Conservation (phyloP, 1,284 basidiomycete genomes). For the Leccinum griseonigrum region DNA sequence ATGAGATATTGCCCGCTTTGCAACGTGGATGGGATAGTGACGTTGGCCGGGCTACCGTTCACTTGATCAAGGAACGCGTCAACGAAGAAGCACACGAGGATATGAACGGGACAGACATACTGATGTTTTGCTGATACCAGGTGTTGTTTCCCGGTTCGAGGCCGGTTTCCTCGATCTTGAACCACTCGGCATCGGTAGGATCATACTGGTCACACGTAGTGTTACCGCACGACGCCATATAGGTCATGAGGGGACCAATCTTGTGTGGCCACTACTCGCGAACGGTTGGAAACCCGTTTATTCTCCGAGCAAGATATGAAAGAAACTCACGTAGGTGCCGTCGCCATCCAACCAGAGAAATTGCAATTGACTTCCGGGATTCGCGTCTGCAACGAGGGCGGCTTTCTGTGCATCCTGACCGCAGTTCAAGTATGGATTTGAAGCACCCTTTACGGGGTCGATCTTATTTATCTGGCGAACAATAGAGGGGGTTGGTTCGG, state of each 20-base stretch:
- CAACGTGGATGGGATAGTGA: constrained; percentile 43
- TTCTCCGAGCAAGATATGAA: background rate
- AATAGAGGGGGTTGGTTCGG: constrained; percentile 42
- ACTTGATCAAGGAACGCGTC: constrained; percentile 15
- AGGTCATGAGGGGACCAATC: constrained; percentile 68
- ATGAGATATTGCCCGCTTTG: constrained; percentile 49
- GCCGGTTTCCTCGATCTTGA: constrained; percentile 59
- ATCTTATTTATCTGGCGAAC: constrained; percentile 59
- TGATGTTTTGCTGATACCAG: constrained; percentile 37
- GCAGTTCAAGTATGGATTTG: constrained; percentile 59
- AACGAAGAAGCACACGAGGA: background rate
- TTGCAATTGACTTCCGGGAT: constrained; percentile 58
- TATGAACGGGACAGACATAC: constrained; percentile 16
- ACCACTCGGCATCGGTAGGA: constrained; percentile 58
- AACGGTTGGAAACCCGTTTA: background rate
- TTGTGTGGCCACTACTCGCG: constrained; percentile 64
- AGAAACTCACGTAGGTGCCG: constrained; percentile 43
- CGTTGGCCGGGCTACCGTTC: constrained; percentile 30
- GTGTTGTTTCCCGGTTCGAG: constrained; percentile 32
- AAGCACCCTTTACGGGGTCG: constrained; percentile 62
- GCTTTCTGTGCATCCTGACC: constrained; percentile 56
- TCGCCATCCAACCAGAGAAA: constrained; percentile 61
- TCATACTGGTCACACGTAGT: constrained; percentile 61
- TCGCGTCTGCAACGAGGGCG: constrained; percentile 51
- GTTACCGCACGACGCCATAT: constrained; percentile 62